Evolutionary conservation across 148 eudicot genomes (phyloP).

Genomic region (Cornus controversa): DNA sequence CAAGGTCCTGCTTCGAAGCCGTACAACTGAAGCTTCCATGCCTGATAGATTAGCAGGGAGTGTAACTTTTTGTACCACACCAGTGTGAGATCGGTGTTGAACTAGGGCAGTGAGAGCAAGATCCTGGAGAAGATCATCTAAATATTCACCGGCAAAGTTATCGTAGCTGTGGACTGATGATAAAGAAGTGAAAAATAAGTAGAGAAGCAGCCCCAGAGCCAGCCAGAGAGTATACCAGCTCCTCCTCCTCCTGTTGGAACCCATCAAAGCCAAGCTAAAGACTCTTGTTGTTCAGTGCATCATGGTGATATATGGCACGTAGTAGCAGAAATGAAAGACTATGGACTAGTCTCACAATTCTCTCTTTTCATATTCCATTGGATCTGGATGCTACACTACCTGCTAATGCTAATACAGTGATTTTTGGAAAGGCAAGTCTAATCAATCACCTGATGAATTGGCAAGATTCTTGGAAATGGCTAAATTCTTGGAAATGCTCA

Average conservation of each 20-base stretch:
- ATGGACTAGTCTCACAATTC: too few relatives aligned
- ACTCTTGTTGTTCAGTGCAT: constrained; percentile 7
- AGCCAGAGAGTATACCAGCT: too few relatives aligned
- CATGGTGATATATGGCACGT: too few relatives aligned
- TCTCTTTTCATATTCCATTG: not conserved
- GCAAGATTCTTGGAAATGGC: not conserved
- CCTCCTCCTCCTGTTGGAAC: too few relatives aligned
- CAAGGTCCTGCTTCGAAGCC: constrained; percentile 39
- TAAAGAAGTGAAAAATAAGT: constrained; percentile 4
- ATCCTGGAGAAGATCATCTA: constrained; percentile 33
- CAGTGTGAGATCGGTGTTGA: constrained; percentile 32
- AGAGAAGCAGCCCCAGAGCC: constrained; percentile 16
- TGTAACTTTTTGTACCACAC: constrained; percentile 23
- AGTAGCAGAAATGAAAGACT: too few relatives aligned
- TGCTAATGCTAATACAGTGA: too few relatives aligned
- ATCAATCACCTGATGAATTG: too few relatives aligned
- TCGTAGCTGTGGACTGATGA: constrained; percentile 12
- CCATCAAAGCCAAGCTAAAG: constrained; percentile 30
- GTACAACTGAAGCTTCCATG: constrained; percentile 19
- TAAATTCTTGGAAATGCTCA: not conserved
- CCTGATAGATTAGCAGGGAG: constrained; percentile 35
- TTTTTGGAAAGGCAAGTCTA: too few relatives aligned
- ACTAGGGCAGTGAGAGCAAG: constrained; percentile 28
- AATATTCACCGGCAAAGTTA: constrained; percentile 1
- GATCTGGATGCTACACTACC: not conserved